Evolutionary conservation across 257 asterid genomes (phyloP).

Genomic region (Sherardia arvensis): DNA sequence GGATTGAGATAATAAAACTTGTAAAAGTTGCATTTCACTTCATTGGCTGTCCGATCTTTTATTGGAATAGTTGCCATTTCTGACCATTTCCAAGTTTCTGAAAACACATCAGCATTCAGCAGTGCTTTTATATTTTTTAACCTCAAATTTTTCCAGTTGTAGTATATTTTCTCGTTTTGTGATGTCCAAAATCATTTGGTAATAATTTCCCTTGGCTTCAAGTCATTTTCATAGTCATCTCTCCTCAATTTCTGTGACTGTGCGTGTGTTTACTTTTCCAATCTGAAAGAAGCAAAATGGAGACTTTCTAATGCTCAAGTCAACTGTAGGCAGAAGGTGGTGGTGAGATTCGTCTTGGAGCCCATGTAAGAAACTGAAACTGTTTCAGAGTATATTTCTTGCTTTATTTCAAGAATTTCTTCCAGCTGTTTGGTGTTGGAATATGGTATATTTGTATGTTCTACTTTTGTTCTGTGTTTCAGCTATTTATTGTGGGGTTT

Average conservation of each 20-base stretch:
- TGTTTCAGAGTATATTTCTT: background rate
- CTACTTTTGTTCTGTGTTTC: background rate
- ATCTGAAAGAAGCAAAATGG: background rate
- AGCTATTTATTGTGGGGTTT: slow-evolving; percentile 1
- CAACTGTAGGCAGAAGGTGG: slow-evolving; percentile 7
- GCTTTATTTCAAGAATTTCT: slow-evolving; percentile 6
- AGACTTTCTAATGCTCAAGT: slow-evolving; percentile 1
- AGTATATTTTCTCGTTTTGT: background rate
- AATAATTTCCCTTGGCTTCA: background rate
- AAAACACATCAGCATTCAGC: background rate
- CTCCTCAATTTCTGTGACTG: background rate
- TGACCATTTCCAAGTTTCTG: background rate
- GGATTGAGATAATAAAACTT: too few relatives aligned
- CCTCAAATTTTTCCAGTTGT: background rate
- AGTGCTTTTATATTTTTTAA: background rate
- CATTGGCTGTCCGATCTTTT: background rate
- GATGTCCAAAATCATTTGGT: background rate
- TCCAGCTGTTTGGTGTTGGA: background rate
- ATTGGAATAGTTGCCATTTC: background rate
- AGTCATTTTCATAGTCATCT: slow-evolving; percentile 1
- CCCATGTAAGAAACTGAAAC: slow-evolving; percentile 1
- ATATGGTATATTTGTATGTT: background rate
- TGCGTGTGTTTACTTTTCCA: background rate
- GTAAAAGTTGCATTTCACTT: too few relatives aligned
- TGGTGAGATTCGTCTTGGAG: slow-evolving; percentile 1